These are phyloP conservation scores for Aquilaria sinensis DNA, from an alignment of 345 rosid species.

Conservation along the genomic window DNA sequence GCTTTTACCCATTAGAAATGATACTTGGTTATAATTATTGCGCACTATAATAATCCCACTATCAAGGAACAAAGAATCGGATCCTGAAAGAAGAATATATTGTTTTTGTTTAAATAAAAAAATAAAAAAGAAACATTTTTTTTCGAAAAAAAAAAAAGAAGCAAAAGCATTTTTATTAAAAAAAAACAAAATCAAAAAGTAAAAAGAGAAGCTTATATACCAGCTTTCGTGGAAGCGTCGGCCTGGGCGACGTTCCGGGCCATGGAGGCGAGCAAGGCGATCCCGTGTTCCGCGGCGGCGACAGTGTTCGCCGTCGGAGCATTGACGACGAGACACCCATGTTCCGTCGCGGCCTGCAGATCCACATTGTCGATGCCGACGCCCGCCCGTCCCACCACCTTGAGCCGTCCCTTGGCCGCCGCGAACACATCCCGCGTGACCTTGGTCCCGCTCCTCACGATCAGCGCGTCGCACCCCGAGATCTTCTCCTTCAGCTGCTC, in stretches of 20 bases:
- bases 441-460: conserved; percentile 87
- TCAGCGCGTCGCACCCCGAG: conserved; percentile 54
- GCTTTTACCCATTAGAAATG: too few species aligned
- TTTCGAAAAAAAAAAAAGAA: too few species aligned
- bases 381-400: conserved; percentile 86
- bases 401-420: conserved; percentile 60
- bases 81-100: too few species aligned
- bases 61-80: too few species aligned
- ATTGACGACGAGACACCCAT: conserved; percentile 73
- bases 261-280: conserved; percentile 73
- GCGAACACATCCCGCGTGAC: conserved; percentile 73
- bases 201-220: conserved; percentile 14
- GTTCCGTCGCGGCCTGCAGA: conserved; percentile 84
- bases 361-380: conserved; percentile 87
- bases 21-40: too few species aligned
- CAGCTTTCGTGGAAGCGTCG: conserved; percentile 84
- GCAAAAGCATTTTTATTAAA: too few species aligned
- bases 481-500: conserved; percentile 56
- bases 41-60: too few species aligned
- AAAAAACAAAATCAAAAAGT: too few species aligned
- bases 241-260: conserved; percentile 76
- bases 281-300: conserved; percentile 84
- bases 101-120: too few species aligned
- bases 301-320: conserved; percentile 85
- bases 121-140: too few species aligned